Percentiles rank a stretch among this genome's conserved stretches.
phyloP scores from a whole-genome alignment of 345 rosid species.

The Sapria himalayana region DNA sequence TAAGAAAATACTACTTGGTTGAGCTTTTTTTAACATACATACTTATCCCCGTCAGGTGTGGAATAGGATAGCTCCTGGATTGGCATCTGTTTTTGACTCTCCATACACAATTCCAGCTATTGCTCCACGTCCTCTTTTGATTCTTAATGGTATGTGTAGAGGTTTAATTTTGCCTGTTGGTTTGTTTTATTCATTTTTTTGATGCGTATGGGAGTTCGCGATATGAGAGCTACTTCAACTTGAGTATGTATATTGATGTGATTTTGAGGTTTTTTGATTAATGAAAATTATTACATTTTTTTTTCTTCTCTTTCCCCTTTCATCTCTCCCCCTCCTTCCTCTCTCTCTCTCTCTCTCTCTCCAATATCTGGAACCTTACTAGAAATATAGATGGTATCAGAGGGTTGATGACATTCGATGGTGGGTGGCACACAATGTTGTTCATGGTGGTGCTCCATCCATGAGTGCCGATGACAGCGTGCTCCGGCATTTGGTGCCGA shows the following conservation, averaged over 20 bases:
- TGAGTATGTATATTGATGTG: not conserved
- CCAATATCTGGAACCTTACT: too few relatives aligned
- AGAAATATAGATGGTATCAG: too few relatives aligned
- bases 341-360: too few relatives aligned
- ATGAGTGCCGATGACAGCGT: too few relatives aligned
- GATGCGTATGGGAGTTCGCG: too few relatives aligned
- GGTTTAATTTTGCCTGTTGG: too few relatives aligned
- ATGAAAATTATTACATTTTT: not conserved
- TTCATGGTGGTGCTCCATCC: too few relatives aligned
- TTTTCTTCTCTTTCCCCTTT: not conserved
- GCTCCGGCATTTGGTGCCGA: too few relatives aligned
- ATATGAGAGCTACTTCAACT: not conserved
- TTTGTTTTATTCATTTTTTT: constrained; percentile 4
- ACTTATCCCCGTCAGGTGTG: constrained; percentile 34
- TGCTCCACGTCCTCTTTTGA: constrained; percentile 51
- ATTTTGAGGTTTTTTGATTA: too few relatives aligned
- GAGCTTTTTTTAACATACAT: constrained; percentile 1
- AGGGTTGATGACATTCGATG: too few relatives aligned
- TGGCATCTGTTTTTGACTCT: constrained; percentile 52
- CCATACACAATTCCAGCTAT: constrained; percentile 48
- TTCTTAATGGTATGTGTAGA: constrained; percentile 67
- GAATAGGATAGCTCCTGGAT: constrained; percentile 81
- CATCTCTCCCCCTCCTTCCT: not conserved
- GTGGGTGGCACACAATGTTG: too few relatives aligned
- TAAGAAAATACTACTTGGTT: too few relatives aligned